Conservation (phyloP, 2,329 filamentous ascomycete genomes). For the Akanthomyces dipterigenus region DNA sequence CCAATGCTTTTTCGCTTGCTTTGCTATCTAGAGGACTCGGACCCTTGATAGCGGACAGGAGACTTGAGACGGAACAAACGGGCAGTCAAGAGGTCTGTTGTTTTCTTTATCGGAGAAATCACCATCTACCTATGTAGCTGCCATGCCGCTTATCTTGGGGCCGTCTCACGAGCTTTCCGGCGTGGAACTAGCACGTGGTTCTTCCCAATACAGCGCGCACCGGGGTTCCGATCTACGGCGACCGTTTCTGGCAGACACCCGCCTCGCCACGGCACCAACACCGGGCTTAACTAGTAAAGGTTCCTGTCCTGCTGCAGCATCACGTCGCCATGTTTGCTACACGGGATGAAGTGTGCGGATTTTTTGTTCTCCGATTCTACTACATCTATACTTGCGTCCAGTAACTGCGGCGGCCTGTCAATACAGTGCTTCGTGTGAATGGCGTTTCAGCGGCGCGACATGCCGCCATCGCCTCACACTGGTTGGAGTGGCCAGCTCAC, state of each 20-base stretch:
- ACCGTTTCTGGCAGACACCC: constrained; percentile 10
- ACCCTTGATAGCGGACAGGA: background rate
- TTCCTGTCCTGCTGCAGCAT: background rate
- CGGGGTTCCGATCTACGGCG: constrained; percentile 10
- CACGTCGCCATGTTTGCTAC: too few species aligned
- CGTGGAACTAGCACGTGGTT: too few species aligned
- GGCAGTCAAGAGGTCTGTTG: background rate
- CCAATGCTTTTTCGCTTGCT: background rate
- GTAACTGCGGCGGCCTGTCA: background rate
- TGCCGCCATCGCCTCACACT: background rate
- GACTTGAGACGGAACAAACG: background rate
- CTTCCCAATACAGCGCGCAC: background rate
- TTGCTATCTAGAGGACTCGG: background rate
- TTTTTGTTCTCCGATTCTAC: background rate
- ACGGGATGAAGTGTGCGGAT: too few species aligned
- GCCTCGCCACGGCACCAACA: background rate
- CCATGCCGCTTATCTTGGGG: background rate
- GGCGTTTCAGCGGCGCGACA: background rate
- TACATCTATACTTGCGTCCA: background rate
- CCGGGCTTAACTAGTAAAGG: background rate
- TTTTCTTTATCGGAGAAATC: background rate
- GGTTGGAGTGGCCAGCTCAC: background rate
- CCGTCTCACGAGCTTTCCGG: too few species aligned
- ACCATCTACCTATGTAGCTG: background rate
- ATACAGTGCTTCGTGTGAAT: background rate